phyloP scores from a whole-genome alignment of 352 stramenopile species.

The Globisporangium heterothallicum region DNA sequence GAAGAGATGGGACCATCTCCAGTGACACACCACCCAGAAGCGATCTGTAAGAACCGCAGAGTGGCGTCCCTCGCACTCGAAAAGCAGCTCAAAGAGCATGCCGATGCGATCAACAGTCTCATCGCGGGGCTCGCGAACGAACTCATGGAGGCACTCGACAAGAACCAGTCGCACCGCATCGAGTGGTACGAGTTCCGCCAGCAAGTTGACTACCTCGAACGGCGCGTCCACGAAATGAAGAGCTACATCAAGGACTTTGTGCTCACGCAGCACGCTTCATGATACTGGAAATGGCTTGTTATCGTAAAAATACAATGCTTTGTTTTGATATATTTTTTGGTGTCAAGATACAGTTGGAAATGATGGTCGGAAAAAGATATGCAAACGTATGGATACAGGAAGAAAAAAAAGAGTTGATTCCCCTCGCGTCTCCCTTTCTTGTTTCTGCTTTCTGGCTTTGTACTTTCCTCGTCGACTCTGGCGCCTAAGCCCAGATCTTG shows the following conservation, averaged over 20 bases:
- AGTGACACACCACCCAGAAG: neutral
- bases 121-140: conserved; percentile 45
- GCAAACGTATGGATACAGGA: too few species aligned
- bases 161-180: conserved; percentile 49
- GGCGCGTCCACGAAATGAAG: conserved; percentile 45
- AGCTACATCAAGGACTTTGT: conserved; percentile 41
- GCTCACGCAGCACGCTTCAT: conserved; percentile 5
- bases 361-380: too few species aligned
- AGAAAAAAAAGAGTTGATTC: too few species aligned
- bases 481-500: conserved; percentile 92
- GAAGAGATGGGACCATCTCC: neutral
- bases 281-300: too few species aligned
- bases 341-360: too few species aligned
- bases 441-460: neutral
- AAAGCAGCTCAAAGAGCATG: conserved; percentile 6
- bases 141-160: conserved; percentile 49
- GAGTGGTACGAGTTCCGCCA: conserved; percentile 76
- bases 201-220: conserved; percentile 64
- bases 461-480: neutral
- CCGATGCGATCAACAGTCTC: conserved; percentile 29
- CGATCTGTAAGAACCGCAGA: neutral
- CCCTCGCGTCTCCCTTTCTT: too few species aligned
- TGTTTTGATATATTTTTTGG: neutral
- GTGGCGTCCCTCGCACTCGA: neutral
- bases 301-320: too few species aligned